Conservation (phyloP, 345 rosid genomes). For the Passiflora organensis region DNA sequence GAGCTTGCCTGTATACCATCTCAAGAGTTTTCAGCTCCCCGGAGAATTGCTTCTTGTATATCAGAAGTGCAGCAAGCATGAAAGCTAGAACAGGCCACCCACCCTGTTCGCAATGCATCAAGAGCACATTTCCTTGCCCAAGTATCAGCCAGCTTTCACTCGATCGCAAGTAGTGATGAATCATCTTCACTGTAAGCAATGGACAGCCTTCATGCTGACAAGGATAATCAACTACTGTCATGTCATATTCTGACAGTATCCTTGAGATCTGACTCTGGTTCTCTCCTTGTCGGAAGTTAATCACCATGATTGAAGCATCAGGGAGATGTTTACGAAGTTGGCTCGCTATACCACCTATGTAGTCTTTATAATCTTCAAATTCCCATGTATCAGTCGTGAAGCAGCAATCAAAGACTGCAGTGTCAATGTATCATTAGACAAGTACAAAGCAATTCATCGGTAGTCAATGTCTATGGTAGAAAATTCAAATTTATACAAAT, state of each 20-base stretch:
- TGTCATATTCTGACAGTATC: constrained; percentile 51
- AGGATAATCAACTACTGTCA: constrained; percentile 83
- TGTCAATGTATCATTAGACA: too few species aligned
- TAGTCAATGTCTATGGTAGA: too few species aligned
- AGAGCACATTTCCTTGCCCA: constrained; percentile 55
- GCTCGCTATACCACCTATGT: constrained; percentile 47
- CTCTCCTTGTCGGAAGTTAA: constrained; percentile 59
- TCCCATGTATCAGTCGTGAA: constrained; percentile 46
- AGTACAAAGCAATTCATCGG: too few species aligned
- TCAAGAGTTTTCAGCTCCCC: constrained; percentile 71
- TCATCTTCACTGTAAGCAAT: constrained; percentile 56
- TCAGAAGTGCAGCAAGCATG: constrained; percentile 70
- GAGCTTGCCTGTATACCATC: constrained; percentile 71
- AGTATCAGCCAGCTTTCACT: constrained; percentile 68
- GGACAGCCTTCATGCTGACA: constrained; percentile 74
- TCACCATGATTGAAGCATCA: constrained; percentile 68
- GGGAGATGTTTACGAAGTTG: constrained; percentile 54
- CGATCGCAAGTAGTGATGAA: constrained; percentile 65
- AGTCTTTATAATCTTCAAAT: constrained; percentile 44
- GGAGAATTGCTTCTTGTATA: constrained; percentile 50
- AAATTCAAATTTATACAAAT: too few species aligned
- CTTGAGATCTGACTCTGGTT: constrained; percentile 44
- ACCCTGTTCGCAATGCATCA: constrained; percentile 64
- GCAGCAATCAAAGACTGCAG: constrained; percentile 64
- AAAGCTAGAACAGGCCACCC: constrained; percentile 79